phyloP scores from a whole-genome alignment of 805 yeast species.

The Huiozyma naganishii region DNA sequence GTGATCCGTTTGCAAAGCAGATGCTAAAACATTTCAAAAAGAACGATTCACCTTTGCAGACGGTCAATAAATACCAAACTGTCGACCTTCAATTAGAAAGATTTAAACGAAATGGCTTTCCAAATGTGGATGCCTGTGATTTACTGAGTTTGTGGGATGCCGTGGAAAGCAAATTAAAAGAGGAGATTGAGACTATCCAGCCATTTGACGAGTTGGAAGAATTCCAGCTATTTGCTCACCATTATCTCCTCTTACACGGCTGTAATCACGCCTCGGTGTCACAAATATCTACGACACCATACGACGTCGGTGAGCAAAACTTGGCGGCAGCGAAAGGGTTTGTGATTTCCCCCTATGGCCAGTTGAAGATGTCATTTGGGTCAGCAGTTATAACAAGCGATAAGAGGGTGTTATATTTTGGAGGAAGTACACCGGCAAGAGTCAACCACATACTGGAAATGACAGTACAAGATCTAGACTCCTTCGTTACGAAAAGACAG shows the following conservation, averaged over 20 bases:
- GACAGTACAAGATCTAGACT: neutral
- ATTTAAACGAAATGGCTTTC: slow-evolving; percentile 38
- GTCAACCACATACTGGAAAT: neutral
- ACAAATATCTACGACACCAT: slow-evolving; percentile 6
- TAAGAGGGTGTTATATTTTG: slow-evolving; percentile 21
- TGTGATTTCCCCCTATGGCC: neutral
- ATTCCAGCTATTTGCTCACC: slow-evolving; percentile 63
- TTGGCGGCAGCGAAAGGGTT: neutral
- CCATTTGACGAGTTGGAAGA: slow-evolving; percentile 82
- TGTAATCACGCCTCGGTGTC: slow-evolving; percentile 27
- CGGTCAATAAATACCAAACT: slow-evolving; percentile 48
- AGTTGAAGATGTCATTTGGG: slow-evolving; percentile 19
- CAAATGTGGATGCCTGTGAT: slow-evolving; percentile 39
- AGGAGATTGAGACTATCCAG: slow-evolving; percentile 40
- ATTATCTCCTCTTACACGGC: slow-evolving; percentile 60
- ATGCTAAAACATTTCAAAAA: slow-evolving; percentile 65
- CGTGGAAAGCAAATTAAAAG: slow-evolving; percentile 31
- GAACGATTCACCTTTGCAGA: slow-evolving; percentile 55
- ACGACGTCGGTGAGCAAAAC: slow-evolving; percentile 2
- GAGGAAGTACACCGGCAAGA: slow-evolving; percentile 29
- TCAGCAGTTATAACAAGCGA: slow-evolving; percentile 5
- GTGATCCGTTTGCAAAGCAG: slow-evolving; percentile 60
- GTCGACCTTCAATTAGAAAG: slow-evolving; percentile 39
- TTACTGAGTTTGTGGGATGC: slow-evolving; percentile 51
- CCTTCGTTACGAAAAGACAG: slow-evolving; percentile 4